These are phyloP conservation scores for Aleurites moluccanus DNA, from an alignment of 441 rosid genomes.

Conservation along the genomic window DNA sequence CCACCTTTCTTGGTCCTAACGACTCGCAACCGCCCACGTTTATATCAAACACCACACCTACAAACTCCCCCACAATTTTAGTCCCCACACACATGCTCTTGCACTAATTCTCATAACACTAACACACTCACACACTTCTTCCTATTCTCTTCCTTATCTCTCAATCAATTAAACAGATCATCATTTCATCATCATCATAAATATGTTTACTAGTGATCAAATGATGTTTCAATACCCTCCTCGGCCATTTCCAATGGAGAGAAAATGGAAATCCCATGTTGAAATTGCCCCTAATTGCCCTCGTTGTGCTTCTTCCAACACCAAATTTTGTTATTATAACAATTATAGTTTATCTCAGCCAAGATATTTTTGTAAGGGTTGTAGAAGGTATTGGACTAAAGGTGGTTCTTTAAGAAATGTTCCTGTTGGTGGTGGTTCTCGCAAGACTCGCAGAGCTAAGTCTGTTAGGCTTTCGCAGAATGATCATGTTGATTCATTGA, in stretches of 20 bases:
- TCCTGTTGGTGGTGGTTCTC: constrained; percentile 63
- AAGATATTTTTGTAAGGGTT: constrained; percentile 57
- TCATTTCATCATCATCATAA: neutral
- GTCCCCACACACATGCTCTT: constrained; percentile 20
- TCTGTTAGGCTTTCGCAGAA: constrained; percentile 26
- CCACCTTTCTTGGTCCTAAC: constrained; percentile 39
- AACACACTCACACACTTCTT: neutral
- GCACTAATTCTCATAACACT: constrained; percentile 16
- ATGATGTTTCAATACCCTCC: constrained; percentile 26
- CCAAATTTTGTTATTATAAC: constrained; percentile 67
- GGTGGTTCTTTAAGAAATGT: constrained; percentile 62
- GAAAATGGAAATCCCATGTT: constrained; percentile 32
- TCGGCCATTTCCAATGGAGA: constrained; percentile 22
- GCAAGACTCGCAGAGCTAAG: constrained; percentile 46
- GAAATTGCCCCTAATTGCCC: constrained; percentile 58
- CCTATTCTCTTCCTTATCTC: neutral
- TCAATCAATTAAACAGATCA: no score
- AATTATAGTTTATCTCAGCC: constrained; percentile 71
- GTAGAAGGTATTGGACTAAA: constrained; percentile 64
- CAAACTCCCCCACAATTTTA: constrained; percentile 5
- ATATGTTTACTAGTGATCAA: constrained; percentile 30
- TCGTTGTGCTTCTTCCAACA: constrained; percentile 61
- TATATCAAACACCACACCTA: constrained; percentile 11
- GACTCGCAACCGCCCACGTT: constrained; percentile 62
- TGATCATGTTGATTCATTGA: neutral